Evolutionary conservation across 2,329 filamentous ascomycete genomes (phyloP).

Genomic region (Colletotrichum orchidophilum): DNA sequence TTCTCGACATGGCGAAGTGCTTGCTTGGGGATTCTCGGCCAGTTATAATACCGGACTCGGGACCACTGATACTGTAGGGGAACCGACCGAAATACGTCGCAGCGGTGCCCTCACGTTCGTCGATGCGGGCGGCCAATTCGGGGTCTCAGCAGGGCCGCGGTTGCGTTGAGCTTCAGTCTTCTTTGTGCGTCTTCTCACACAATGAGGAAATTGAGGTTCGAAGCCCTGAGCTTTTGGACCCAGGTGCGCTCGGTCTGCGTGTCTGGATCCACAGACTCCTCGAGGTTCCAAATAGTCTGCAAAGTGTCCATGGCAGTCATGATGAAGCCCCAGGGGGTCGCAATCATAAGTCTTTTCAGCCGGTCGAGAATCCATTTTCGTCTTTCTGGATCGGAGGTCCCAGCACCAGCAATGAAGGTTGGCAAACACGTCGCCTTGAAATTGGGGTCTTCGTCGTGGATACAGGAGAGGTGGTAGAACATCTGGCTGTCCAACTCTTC

Average conservation of each 20-base stretch:
- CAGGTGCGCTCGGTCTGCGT: constrained; percentile 45
- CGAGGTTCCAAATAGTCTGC: constrained; percentile 51
- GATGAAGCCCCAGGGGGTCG: constrained; percentile 60
- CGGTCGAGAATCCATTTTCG: constrained; percentile 60
- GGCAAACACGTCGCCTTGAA: constrained; percentile 68
- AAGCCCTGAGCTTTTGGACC: constrained; percentile 54
- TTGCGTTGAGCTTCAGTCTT: neutral
- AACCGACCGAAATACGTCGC: constrained; percentile 57
- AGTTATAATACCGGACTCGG: constrained; percentile 22
- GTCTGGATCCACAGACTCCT: constrained; percentile 33
- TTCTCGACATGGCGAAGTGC: neutral
- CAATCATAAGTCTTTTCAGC: constrained; percentile 49
- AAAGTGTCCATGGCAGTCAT: constrained; percentile 57
- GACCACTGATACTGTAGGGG: constrained; percentile 67
- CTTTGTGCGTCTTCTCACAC: constrained; percentile 40
- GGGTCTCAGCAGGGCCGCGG: constrained; percentile 9
- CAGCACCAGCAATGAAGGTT: constrained; percentile 64
- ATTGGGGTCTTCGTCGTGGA: constrained; percentile 59
- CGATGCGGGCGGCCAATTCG: constrained; percentile 27
- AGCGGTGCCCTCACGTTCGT: constrained; percentile 2
- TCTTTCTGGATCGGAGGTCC: constrained; percentile 52
- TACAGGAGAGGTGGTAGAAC: constrained; percentile 55
- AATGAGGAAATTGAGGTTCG: constrained; percentile 54
- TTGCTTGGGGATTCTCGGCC: constrained; percentile 25
- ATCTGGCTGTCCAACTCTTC: constrained; percentile 54